A percentile compares a stretch with the other conserved stretches of the same genome.
phyloP scores from a whole-genome alignment of 106 monocot genomes.

The Phalaenopsis equestris region DNA sequence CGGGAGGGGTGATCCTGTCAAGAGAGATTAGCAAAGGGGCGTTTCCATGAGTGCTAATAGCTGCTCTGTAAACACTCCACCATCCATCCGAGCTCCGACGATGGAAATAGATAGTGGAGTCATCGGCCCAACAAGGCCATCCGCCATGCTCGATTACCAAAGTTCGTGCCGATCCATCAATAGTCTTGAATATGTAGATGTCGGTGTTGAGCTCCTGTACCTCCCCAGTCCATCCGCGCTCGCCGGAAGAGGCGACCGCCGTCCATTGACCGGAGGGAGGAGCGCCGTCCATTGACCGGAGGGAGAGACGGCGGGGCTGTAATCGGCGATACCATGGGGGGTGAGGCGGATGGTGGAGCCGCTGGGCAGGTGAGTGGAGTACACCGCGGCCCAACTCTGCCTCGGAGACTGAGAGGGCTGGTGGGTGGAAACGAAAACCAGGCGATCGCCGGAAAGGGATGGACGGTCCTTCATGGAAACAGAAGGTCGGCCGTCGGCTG shows the following conservation, averaged over 20 bases:
- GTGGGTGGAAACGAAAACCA: conserved; percentile 82
- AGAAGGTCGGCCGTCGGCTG: background rate
- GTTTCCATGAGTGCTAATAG: background rate
- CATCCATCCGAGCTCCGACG: conserved; percentile 60
- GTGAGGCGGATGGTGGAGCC: conserved; percentile 49
- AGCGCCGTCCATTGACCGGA: conserved; percentile 25
- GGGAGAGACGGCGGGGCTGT: conserved; percentile 86
- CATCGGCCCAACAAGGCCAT: conserved; percentile 84
- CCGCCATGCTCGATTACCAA: conserved; percentile 51
- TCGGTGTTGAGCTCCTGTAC: conserved; percentile 49
- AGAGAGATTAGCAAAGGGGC: conserved; percentile 10
- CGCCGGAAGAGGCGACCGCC: conserved; percentile 65
- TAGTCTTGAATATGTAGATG: conserved; percentile 62
- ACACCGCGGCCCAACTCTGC: conserved; percentile 80
- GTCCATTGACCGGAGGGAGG: conserved; percentile 81
- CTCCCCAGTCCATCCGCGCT: conserved; percentile 47
- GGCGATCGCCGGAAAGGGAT: conserved; percentile 36
- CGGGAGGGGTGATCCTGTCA: conserved; percentile 60
- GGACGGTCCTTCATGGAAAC: conserved; percentile 72
- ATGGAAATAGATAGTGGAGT: conserved; percentile 65
- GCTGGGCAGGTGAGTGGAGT: conserved; percentile 62
- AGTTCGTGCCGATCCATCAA: conserved; percentile 50
- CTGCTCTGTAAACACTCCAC: conserved; percentile 76
- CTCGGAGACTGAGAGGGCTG: conserved; percentile 27
- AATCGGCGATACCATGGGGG: conserved; percentile 48